A percentile compares a stretch with the other conserved stretches of the same genome.
Evolutionary conservation across 106 monocot genomes (phyloP).

Genomic region (Allium fistulosum): DNA sequence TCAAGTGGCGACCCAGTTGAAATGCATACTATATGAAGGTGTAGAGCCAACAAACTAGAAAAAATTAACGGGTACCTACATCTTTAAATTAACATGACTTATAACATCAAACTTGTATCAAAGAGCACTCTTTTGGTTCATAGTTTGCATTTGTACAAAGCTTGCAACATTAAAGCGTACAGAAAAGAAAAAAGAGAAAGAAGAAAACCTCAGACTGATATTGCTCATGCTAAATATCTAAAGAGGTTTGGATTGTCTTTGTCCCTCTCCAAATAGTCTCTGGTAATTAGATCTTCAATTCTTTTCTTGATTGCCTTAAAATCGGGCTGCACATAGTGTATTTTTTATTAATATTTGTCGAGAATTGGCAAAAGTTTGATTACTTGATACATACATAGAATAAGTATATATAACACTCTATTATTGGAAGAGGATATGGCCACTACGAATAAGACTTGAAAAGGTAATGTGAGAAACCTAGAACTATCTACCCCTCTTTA

Average conservation of each 20-base stretch:
- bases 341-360: not conserved
- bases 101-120: no score
- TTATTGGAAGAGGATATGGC: not conserved
- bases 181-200: no score
- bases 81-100: no score
- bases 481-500: no score
- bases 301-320: conserved; percentile 90
- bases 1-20: no score
- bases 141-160: no score
- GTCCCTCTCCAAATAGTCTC: conserved; percentile 85
- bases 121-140: no score
- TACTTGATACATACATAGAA: not conserved
- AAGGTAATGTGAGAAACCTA: not conserved
- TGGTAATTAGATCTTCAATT: conserved; percentile 74
- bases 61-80: no score
- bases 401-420: not conserved
- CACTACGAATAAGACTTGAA: not conserved
- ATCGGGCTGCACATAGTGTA: conserved; percentile 54
- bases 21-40: no score
- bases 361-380: not conserved
- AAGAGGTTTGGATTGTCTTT: conserved; percentile 60
- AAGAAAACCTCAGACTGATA: not conserved
- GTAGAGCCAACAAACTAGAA: no score
- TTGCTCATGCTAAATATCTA: conserved; percentile 62
- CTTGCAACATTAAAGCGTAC: no score